phyloP scores from a whole-genome alignment of 2,329 filamentous ascomycete genomes.

The Tolypocladium nubicola region DNA sequence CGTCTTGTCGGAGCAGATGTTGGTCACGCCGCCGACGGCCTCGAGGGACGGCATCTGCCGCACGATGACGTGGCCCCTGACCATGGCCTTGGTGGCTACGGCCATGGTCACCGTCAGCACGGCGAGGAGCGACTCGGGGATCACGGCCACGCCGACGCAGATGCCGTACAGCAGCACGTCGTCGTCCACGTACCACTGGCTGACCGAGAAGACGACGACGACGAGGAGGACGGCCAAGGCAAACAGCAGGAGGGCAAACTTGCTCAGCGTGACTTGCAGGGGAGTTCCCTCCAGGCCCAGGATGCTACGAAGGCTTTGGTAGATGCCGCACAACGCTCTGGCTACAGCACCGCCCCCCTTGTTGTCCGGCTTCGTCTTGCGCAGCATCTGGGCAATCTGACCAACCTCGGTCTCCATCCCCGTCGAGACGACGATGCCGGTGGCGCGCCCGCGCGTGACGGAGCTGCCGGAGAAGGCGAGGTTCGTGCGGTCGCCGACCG shows the following conservation, averaged over 20 bases:
- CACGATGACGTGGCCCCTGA: conserved; percentile 53
- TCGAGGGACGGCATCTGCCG: conserved; percentile 55
- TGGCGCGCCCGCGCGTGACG: conserved; percentile 60
- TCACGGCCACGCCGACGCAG: conserved; percentile 52
- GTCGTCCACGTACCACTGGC: conserved; percentile 39
- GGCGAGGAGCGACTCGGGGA: conserved; percentile 56
- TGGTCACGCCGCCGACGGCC: conserved; percentile 58
- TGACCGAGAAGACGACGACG: conserved; percentile 51
- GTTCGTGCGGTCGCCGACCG: conserved; percentile 60
- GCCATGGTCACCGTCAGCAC: conserved; percentile 64
- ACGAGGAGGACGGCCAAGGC: conserved; percentile 54
- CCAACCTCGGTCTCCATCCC: conserved; percentile 68
- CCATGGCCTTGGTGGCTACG: conserved; percentile 55
- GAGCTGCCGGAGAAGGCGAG: conserved; percentile 62
- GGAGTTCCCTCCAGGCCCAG: conserved; percentile 68
- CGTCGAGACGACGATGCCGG: conserved; percentile 58
- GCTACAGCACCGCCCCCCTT: conserved; percentile 29
- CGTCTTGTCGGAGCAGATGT: conserved; percentile 62
- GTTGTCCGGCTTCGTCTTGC: conserved; percentile 39
- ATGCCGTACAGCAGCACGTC: conserved; percentile 53
- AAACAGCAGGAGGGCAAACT: conserved; percentile 75
- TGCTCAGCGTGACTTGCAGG: conserved; percentile 73
- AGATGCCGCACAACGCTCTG: conserved; percentile 30
- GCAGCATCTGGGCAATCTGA: conserved; percentile 61
- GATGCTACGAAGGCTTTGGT: conserved; percentile 37